Conservation (phyloP, 2,329 filamentous ascomycete species). For the Gnomoniopsis smithogilvyi region DNA sequence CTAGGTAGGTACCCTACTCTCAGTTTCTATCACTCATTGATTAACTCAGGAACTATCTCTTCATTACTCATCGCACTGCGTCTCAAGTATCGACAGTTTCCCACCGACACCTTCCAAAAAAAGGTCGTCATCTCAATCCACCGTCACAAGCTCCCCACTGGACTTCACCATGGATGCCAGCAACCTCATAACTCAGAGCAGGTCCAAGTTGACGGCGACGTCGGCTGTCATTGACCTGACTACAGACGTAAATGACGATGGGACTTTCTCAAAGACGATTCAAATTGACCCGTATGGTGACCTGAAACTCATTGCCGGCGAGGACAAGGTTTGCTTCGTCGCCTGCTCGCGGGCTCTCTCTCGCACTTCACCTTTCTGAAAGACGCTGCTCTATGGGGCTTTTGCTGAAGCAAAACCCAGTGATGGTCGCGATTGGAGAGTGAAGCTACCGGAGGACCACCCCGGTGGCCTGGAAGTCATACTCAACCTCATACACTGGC, state of each 20-base stretch:
- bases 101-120: too few relatives aligned
- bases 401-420: neutral
- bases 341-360: neutral
- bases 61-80: too few relatives aligned
- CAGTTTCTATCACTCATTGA: too few relatives aligned
- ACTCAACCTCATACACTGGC: neutral
- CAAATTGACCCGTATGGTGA: conserved; percentile 2
- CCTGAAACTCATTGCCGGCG: conserved; percentile 2
- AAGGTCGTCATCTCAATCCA: too few relatives aligned
- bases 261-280: neutral
- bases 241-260: neutral
- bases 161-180: too few relatives aligned
- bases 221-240: neutral
- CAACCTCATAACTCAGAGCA: too few relatives aligned
- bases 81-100: too few relatives aligned
- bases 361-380: neutral
- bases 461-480: neutral
- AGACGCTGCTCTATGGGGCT: neutral
- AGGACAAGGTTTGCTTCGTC: neutral
- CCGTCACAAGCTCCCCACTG: too few relatives aligned
- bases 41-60: too few relatives aligned
- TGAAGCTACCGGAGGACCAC: conserved; percentile 6
- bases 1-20: too few relatives aligned
- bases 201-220: neutral
- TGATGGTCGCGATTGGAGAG: neutral